Percentiles rank a stretch among this genome's conserved stretches.
phyloP scores from a whole-genome alignment of 345 rosid genomes.

The Brassica carinata region DNA sequence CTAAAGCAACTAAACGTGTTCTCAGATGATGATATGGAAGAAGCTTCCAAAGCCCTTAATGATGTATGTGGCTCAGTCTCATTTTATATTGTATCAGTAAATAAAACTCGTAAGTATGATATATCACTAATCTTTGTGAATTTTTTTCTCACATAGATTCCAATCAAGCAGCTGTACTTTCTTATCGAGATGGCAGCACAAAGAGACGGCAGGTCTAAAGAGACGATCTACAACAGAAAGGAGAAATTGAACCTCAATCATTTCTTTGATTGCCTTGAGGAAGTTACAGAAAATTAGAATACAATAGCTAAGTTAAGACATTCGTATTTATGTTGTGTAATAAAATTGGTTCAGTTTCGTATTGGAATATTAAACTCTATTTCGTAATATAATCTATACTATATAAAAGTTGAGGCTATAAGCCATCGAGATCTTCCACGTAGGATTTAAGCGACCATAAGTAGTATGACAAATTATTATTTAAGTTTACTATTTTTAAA shows the following conservation, averaged over 20 bases:
- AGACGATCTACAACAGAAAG: slow-evolving; percentile 68
- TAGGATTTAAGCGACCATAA: no score
- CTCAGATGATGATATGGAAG: slow-evolving; percentile 59
- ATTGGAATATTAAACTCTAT: no score
- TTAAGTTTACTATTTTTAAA: no score
- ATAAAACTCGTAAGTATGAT: not conserved
- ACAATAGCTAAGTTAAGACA: not conserved
- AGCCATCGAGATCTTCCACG: no score
- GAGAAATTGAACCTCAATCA: slow-evolving; percentile 70
- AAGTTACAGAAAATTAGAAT: slow-evolving; percentile 35
- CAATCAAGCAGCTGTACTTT: slow-evolving; percentile 85
- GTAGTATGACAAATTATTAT: no score
- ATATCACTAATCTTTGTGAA: not conserved
- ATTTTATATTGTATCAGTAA: not conserved
- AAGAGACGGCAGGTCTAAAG: slow-evolving; percentile 84
- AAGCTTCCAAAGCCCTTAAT: slow-evolving; percentile 83
- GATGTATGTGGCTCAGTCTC: slow-evolving; percentile 50
- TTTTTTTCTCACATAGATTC: slow-evolving; percentile 35
- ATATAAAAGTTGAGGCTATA: no score
- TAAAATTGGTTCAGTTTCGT: no score
- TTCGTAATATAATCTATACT: no score
- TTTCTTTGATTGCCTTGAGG: slow-evolving; percentile 83
- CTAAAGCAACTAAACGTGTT: slow-evolving; percentile 74
- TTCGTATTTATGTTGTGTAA: not conserved
- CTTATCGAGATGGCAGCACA: slow-evolving; percentile 96